Base-by-base conservation (phyloP, 176 grass and related monocot species). In the Microstegium vimineum region DNA sequence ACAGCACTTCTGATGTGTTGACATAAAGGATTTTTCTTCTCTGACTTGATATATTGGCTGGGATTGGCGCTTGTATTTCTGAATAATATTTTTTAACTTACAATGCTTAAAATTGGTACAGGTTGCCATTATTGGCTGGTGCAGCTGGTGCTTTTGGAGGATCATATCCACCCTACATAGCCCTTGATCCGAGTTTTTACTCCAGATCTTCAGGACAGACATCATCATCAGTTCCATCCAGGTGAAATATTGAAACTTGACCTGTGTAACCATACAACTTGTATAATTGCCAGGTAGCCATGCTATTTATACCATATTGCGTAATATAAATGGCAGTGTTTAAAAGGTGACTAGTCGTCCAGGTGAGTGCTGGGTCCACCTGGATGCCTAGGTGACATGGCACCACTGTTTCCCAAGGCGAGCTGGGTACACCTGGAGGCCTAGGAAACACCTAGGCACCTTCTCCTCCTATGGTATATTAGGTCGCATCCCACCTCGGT, bases 91-190 rank as follows among this genome's bases (percentile, higher is more conserved):
- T 33, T 54, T 25, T 54, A 59, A 52, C 63, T 82, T 67, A 74
- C 26, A 61, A 45, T 65, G 34, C 74, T 56, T 75, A 2, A 80
- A 79, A 74, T 68, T 86, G 49, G 14, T 71, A 81, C 75, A 99
- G 93, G 93, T 82, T 96, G 45, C 93, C 93, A 69, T 71, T 95
- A 56, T 87, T 99, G 83, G 91, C 97, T 60, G 93, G 91, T 34
- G 77, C 83, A 56, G 28, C 87, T 87, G 93, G 91, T 49, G 79
- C 89, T 71, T 85, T 97, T 81, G 90, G 92, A 61, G 86, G 84
- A 79, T 85, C 90, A 6, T 97, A 91, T 94, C 90, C 82, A 71
- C 93, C 93, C 54, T 99, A 99, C 56, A 91, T 99, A 81, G 52
- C 93, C 36, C 88, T 97, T 52, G 95, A 97, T 74, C 82, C 86